Evolutionary conservation across 2,329 filamentous ascomycete species (phyloP).

Genomic region (Venturia oleaginea): DNA sequence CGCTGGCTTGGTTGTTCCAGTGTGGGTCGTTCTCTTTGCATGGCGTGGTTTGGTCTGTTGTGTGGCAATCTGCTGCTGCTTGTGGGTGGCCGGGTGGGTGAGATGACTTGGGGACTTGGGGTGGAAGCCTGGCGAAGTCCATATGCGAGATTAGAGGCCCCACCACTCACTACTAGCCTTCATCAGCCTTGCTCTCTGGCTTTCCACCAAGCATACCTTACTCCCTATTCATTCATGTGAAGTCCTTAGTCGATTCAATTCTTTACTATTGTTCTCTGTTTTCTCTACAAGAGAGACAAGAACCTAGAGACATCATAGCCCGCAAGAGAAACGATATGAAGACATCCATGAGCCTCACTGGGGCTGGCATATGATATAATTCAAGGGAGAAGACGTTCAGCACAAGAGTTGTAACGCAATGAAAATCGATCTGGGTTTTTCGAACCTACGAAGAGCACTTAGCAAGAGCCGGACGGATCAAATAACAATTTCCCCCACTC

Average conservation of each 20-base stretch:
- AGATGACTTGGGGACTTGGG: neutral
- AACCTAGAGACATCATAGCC: too few species aligned
- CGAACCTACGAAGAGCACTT: neutral
- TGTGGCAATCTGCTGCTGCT: neutral
- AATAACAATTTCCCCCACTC: neutral
- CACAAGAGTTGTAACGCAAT: neutral
- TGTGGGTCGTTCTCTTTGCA: neutral
- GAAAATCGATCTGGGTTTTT: neutral
- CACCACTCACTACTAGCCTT: neutral
- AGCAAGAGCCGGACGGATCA: neutral
- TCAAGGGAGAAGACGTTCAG: neutral
- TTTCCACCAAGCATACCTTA: neutral
- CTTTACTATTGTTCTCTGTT: too few species aligned
- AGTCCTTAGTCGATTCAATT: too few species aligned
- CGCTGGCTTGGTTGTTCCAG: neutral
- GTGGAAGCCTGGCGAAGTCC: neutral
- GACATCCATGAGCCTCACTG: too few species aligned
- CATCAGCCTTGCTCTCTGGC: neutral
- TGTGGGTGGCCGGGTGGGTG: neutral
- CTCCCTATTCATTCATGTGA: neutral
- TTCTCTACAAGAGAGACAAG: too few species aligned
- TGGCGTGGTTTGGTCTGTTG: neutral
- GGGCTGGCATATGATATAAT: too few species aligned
- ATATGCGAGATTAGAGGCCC: neutral
- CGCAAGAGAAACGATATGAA: too few species aligned